These are phyloP conservation scores for Dimocarpus longan DNA, from an alignment of 345 rosid species.

Conservation along the genomic window DNA sequence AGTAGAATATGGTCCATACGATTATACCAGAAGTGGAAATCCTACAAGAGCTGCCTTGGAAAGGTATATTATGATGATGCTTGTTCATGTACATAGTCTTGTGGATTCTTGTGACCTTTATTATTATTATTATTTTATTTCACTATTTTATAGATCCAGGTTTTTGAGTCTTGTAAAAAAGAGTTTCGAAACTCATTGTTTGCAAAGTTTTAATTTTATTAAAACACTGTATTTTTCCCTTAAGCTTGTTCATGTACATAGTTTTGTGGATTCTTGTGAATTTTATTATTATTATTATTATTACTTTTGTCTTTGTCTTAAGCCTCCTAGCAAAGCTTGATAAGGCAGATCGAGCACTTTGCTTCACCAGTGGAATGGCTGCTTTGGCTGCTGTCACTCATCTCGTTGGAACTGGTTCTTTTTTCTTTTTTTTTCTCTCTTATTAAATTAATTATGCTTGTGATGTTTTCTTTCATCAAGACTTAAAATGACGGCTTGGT, in stretches of 20 bases:
- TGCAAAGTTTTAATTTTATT: too few species aligned
- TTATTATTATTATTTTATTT: background rate
- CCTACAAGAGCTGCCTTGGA: conserved; percentile 89
- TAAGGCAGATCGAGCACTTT: conserved; percentile 91
- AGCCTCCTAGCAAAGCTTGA: conserved; percentile 96
- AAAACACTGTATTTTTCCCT: too few species aligned
- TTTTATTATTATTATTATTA: background rate
- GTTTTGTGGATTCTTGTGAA: background rate
- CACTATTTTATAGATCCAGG: conserved; percentile 1
- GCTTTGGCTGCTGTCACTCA: conserved; percentile 83
- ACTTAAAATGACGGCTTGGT: background rate
- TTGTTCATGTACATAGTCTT: conserved; percentile 10
- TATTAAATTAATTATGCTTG: background rate
- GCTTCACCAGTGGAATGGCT: conserved; percentile 99
- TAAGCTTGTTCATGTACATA: background rate
- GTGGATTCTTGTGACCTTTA: conserved; percentile 1
- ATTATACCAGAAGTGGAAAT: conserved; percentile 97
- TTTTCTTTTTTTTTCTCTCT: background rate
- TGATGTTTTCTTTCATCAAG: background rate
- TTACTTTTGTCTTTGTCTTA: conserved; percentile 24
- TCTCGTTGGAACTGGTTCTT: conserved; percentile 68
- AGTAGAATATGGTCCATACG: conserved; percentile 75
- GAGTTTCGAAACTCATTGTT: too few species aligned
- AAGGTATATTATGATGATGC: conserved; percentile 44
- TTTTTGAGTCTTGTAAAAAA: too few species aligned